Conservation (phyloP, 768 basidiomycete species). For the Cyclocybe cylindracea region DNA sequence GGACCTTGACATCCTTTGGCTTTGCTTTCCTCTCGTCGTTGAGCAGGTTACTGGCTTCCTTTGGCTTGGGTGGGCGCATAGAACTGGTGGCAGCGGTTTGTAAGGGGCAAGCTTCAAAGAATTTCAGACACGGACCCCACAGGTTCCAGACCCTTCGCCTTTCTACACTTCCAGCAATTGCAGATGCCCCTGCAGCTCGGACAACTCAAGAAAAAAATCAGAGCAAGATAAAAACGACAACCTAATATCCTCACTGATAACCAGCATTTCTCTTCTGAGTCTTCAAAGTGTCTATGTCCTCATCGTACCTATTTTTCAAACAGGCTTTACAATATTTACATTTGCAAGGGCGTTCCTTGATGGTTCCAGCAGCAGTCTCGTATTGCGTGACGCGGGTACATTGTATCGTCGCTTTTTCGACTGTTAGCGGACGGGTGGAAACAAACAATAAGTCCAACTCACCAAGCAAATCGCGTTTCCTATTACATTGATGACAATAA, state of each 20-base stretch:
- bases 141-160: conserved; percentile 58
- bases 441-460: conserved; percentile 15
- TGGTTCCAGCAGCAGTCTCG: background rate
- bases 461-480: conserved; percentile 58
- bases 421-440: background rate
- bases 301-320: conserved; percentile 67
- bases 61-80: conserved; percentile 13
- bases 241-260: conserved; percentile 47
- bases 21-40: conserved; percentile 9
- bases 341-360: conserved; percentile 45
- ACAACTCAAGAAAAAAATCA: conserved; percentile 45
- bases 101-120: background rate
- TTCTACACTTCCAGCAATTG: conserved; percentile 68
- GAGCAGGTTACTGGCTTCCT: conserved; percentile 1
- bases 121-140: conserved; percentile 47
- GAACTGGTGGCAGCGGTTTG: conserved; percentile 3
- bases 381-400: conserved; percentile 28
- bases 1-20: conserved; percentile 4
- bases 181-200: conserved; percentile 68
- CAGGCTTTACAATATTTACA: conserved; percentile 66
- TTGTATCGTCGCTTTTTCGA: conserved; percentile 18
- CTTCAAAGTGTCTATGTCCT: conserved; percentile 47
- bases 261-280: conserved; percentile 22
- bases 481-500: conserved; percentile 75
- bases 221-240: background rate